Evolutionary conservation across 441 rosid species (phyloP).

Genomic region (Adansonia gregorii): DNA sequence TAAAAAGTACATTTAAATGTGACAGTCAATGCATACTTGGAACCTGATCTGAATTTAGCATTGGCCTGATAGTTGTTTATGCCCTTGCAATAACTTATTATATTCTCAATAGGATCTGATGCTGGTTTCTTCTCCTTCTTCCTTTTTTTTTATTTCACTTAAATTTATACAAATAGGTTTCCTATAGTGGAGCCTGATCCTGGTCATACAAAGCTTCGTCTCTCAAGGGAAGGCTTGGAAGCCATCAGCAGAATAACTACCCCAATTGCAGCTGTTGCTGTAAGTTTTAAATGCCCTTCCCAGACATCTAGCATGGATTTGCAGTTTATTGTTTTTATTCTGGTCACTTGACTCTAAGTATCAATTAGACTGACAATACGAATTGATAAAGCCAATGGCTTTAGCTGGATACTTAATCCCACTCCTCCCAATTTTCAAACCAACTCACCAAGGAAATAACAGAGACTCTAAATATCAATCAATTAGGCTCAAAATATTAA

Average conservation of each 20-base stretch:
- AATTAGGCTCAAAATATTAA: neutral
- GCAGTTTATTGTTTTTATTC: slow-evolving; percentile 26
- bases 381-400: neutral
- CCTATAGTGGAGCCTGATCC: slow-evolving; percentile 97
- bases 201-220: slow-evolving; percentile 94
- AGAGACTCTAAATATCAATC: neutral
- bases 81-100: neutral
- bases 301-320: slow-evolving; percentile 28
- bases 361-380: neutral
- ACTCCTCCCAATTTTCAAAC: no score
- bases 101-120: neutral
- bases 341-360: neutral
- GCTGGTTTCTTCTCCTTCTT: neutral
- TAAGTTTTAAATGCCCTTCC: slow-evolving; percentile 48
- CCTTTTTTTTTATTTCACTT: neutral
- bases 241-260: slow-evolving; percentile 81
- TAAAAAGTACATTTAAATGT: neutral
- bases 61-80: neutral
- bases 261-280: slow-evolving; percentile 92
- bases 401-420: no score
- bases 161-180: slow-evolving; percentile 55
- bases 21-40: neutral
- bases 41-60: neutral
- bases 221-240: slow-evolving; percentile 86
- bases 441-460: no score